Base-by-base conservation (phyloP, 2,329 filamentous ascomycete species). In the Penicillium sp. region DNA sequence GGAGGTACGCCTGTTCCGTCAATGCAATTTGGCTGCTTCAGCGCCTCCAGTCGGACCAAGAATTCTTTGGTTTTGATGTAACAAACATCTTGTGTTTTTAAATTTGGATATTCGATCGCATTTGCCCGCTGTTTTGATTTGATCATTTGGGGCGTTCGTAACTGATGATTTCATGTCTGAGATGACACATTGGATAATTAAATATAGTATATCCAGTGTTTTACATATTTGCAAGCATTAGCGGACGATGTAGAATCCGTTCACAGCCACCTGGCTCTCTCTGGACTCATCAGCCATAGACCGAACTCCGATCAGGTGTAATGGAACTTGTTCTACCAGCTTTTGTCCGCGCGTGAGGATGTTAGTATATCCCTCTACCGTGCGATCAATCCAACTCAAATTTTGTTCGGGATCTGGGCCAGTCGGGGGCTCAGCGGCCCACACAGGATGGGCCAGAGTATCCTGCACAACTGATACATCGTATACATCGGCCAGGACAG, bases 1-100 rank as follows among this genome's bases (percentile, higher is more conserved):
- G n/a, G 88, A 91, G 75, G 84, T 91, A 30, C 75, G 89, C 41
- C 69, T 92, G 56, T 91, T 92, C 67, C 76, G 88, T 58, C 89
- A 92, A 76, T 92, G 89, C 73, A 91, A 92, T 69, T 78, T 91
- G 70, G 88, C 88, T n/a, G 67, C 64, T 10, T 67, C 61, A 18
- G 63, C 69, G 36, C 47, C 61, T 3, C 62, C 62, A 2, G 41
- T 62, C 9, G 62, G 60, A 9, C 51, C 61, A 6, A 62, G 47
- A 58, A 35, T 27, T 35, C 10, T 26, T 14, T 26, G 9, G 9
- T 10, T 18, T 38, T 34, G 23, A 38, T 48, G 7, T n/a, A 1
- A 23, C 16, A 19, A 18, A 14, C 3, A 14, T 29, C 13, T 9
- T 42, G 7, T 49, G 13, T 27, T 34, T 41, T 11, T 45, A n/a